phyloP scores from a whole-genome alignment of 257 asterid species.

The Gentiana dahurica region DNA sequence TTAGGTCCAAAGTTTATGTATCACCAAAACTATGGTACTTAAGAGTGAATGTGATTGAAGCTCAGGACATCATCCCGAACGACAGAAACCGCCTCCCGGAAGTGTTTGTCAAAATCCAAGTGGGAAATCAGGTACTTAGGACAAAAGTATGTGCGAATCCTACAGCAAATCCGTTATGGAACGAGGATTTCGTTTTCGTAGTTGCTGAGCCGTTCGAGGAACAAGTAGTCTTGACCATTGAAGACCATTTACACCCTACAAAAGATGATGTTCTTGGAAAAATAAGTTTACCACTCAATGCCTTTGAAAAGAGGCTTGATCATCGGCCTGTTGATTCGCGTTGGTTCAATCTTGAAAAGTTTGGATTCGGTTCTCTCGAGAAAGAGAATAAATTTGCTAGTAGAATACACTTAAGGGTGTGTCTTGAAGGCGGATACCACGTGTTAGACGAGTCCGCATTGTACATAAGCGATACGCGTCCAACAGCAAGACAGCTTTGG shows the following conservation, averaged over 20 bases:
- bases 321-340: slow-evolving; percentile 58
- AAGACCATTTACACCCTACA: slow-evolving; percentile 47
- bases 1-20: slow-evolving; percentile 61
- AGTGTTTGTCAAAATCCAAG: slow-evolving; percentile 40
- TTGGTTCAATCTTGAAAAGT: slow-evolving; percentile 66
- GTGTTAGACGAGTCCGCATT: slow-evolving; percentile 62
- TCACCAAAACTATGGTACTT: slow-evolving; percentile 81
- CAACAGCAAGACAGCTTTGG: slow-evolving; percentile 79
- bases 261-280: slow-evolving; percentile 55
- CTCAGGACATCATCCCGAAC: slow-evolving; percentile 48
- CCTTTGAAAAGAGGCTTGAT: slow-evolving; percentile 61
- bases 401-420: slow-evolving; percentile 51
- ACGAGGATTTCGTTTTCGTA: slow-evolving; percentile 60
- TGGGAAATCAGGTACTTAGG: slow-evolving; percentile 53
- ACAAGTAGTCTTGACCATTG: slow-evolving; percentile 46
- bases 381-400: slow-evolving; percentile 50
- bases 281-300: slow-evolving; percentile 33
- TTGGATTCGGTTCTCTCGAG: slow-evolving; percentile 33
- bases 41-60: slow-evolving; percentile 68
- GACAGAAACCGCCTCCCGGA: slow-evolving; percentile 44
- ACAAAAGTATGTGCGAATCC: slow-evolving; percentile 34
- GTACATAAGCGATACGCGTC: slow-evolving; percentile 64
- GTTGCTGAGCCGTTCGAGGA: slow-evolving; percentile 81
- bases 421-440: slow-evolving; percentile 86
- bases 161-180: slow-evolving; percentile 67